Base-by-base conservation (phyloP, 1,139 yeast genomes). In the Candida albicans region DNA sequence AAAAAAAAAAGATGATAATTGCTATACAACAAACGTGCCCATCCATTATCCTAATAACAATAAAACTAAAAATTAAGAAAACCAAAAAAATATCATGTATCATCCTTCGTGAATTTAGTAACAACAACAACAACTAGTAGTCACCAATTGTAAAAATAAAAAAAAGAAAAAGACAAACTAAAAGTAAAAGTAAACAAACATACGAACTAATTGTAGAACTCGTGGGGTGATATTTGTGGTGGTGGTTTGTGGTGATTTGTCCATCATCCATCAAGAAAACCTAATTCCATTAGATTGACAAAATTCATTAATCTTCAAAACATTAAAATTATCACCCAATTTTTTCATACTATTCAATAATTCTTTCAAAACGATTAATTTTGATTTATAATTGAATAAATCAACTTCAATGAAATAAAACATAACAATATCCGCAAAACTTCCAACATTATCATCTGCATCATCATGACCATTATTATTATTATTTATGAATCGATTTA, bases 401-500 rank as follows among this genome's bases (percentile, higher is more conserved):
- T 50, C 42, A 22, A 62, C 55, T 49, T 68, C 71, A 50, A 67
- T 46, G 42, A 64, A 61, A 36, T 64, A 64, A 48, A 64, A 65
- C 46, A 62, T 64, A 14, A 68, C 34, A 27, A 62, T 50, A 30
- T 52, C 53, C 3, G 65, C 33, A 22, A 55, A 40, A 9, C 51
- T 41, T n/a, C 46, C 46, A 7, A 43, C 44, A n/a, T n/a, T n/a
- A n/a, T n/a, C n/a, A n/a, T n/a, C n/a, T n/a, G n/a, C n/a, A n/a
- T n/a, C n/a, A n/a, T n/a, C n/a, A n/a, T n/a, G n/a, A n/a, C n/a
- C n/a, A n/a, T n/a, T n/a, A n/a, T n/a, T n/a, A n/a, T n/a, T n/a
- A n/a, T n/a, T n/a, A 24, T 50, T 46, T 18, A 65, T 46, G 12
- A 71, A 54, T 47, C 69, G 65, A 37, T 54, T 58, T 35, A 67